Evolutionary conservation across 2,329 filamentous ascomycete genomes (phyloP).

Genomic region (Penicillium sp.): DNA sequence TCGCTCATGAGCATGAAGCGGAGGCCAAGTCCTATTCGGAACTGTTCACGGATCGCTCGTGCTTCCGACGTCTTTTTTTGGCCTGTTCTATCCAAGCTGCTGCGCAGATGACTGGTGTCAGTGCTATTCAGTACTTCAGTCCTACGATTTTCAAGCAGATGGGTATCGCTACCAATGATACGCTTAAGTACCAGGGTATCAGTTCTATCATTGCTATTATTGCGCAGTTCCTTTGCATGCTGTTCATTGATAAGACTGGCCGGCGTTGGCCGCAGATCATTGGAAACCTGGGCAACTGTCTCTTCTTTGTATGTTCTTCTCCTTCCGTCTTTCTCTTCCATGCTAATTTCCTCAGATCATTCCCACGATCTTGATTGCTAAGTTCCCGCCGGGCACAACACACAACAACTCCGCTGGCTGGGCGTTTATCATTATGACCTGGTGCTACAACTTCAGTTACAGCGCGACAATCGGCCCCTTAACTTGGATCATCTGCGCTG

Average conservation of each 20-base stretch:
- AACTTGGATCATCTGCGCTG: constrained; percentile 58
- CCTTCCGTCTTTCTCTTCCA: too few species aligned
- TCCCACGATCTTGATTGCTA: constrained; percentile 55
- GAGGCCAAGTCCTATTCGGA: constrained; percentile 69
- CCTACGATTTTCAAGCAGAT: constrained; percentile 66
- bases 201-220: constrained; percentile 68
- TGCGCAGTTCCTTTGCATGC: constrained; percentile 66
- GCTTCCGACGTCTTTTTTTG: constrained; percentile 69
- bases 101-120: constrained; percentile 73
- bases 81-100: constrained; percentile 67
- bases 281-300: constrained; percentile 68
- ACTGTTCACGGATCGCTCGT: constrained; percentile 64
- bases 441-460: constrained; percentile 78
- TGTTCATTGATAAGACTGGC: constrained; percentile 64
- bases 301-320: constrained; percentile 54
- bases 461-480: constrained; percentile 68
- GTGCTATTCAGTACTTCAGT: constrained; percentile 70
- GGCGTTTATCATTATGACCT: constrained; percentile 70
- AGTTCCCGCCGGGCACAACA: constrained; percentile 58
- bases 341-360: constrained; percentile 50
- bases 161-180: constrained; percentile 63
- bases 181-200: constrained; percentile 73
- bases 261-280: constrained; percentile 69
- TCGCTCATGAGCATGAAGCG: constrained; percentile 65
- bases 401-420: constrained; percentile 32